Base-by-base conservation (phyloP, 108 stramenopile genomes). In the Cyclotella choctawhatcheeana region DNA sequence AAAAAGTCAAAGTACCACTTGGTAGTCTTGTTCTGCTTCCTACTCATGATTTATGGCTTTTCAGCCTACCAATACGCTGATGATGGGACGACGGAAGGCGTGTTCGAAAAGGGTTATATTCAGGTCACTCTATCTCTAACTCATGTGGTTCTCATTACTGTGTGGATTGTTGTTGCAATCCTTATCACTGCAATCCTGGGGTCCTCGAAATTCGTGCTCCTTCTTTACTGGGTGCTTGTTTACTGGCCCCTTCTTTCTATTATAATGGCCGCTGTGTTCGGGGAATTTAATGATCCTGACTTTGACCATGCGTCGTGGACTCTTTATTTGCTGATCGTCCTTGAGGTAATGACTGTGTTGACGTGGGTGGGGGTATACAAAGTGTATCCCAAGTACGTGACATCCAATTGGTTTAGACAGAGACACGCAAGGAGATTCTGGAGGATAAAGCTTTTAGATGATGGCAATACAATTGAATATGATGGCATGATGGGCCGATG, bases 181-280 rank as follows among this genome's bases (percentile, higher is more conserved):
- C 29, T 81, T 22, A 50, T 76, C 16, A 70, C 63, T 25, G 26
- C 66, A 13, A 53, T 84, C 4, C 53, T 84, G 24, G 58, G 44
- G 2, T 35, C 45, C 5, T 58, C 56, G 1, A 64, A 44, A n/a
- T 71, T 69, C 20, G 64, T 84, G 35, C 32, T 55, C 4, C 32
- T 81, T 31, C 32, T 84, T 24, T 80, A 71, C 35, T 70, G 79
- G 70, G 76, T 79, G 83, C 14, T 84, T n/a, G 63, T 84, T 2
- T 84, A 84, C 64, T 76, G 53, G 58, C 83, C 79, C 1, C 55
- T 84, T 10, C 43, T 67, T 16, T 64, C 44, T 35, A 58, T 77
- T 5, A 26, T 74, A 2, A 56, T 64, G 44, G 20, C 55, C 3
- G 29, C 72, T 25, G 26, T 81, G 24, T n/a, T 75, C 31, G 69